These are phyloP conservation scores for Trichoderma semiorbis DNA, from an alignment of 2,329 filamentous ascomycete genomes.

Conservation along the genomic window DNA sequence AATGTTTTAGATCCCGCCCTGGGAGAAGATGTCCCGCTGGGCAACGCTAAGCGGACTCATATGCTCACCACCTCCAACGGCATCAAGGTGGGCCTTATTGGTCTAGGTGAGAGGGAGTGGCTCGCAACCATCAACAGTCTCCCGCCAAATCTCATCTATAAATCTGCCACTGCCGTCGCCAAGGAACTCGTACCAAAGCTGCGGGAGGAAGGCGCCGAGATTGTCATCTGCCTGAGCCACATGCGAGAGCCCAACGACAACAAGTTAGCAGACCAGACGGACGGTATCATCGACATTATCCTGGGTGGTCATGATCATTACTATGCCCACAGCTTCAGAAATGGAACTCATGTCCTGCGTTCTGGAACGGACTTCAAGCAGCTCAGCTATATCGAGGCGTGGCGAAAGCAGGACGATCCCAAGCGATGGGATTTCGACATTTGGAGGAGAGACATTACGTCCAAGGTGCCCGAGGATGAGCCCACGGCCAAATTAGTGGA, in stretches of 20 bases:
- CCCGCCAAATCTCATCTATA: slow-evolving; percentile 78
- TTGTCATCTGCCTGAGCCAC: slow-evolving; percentile 79
- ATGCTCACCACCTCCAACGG: slow-evolving; percentile 80
- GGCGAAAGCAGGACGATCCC: slow-evolving; percentile 47
- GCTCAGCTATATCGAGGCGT: slow-evolving; percentile 79
- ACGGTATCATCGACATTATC: slow-evolving; percentile 77
- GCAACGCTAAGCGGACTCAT: slow-evolving; percentile 68
- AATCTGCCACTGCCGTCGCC: slow-evolving; percentile 72
- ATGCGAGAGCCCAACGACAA: slow-evolving; percentile 86
- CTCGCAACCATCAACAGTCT: slow-evolving; percentile 84
- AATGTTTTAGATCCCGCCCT: slow-evolving; percentile 84
- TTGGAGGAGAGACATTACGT: slow-evolving; percentile 67
- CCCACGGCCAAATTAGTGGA: slow-evolving; percentile 60
- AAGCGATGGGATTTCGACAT: slow-evolving; percentile 76
- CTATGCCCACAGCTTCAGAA: slow-evolving; percentile 74
- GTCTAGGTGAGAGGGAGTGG: slow-evolving; percentile 84
- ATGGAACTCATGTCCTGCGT: slow-evolving; percentile 77
- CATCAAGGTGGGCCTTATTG: slow-evolving; percentile 80
- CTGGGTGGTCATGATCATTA: slow-evolving; percentile 89
- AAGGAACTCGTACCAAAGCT: slow-evolving; percentile 70
- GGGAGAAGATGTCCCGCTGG: slow-evolving; percentile 70
- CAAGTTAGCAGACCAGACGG: slow-evolving; percentile 72
- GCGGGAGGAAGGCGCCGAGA: slow-evolving; percentile 72
- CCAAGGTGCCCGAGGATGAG: slow-evolving; percentile 61
- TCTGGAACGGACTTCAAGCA: slow-evolving; percentile 92